Evolutionary conservation across 2,329 filamentous ascomycete species (phyloP).

Genomic region (Verticillium zaregamsianum): DNA sequence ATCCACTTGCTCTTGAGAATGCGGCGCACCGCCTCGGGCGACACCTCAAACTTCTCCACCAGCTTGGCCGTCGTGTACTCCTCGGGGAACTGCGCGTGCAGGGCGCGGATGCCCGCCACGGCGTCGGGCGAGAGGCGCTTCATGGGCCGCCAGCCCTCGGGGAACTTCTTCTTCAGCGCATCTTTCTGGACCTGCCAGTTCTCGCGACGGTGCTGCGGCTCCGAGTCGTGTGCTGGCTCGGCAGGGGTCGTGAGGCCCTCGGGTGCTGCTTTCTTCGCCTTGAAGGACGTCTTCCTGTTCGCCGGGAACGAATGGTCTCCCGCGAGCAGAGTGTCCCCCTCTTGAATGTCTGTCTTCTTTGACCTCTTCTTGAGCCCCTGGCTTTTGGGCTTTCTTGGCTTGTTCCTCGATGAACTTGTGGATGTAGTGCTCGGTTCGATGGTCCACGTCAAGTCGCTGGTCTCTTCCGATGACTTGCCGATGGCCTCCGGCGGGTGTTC

Average conservation of each 20-base stretch:
- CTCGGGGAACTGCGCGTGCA: conserved; percentile 73
- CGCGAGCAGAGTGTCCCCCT: not conserved
- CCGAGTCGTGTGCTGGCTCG: conserved; percentile 18
- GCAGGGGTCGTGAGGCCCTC: conserved; percentile 14
- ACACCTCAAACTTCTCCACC: conserved; percentile 77
- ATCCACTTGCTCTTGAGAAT: conserved; percentile 79
- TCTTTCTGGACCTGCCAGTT: conserved; percentile 74
- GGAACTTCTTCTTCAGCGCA: conserved; percentile 73
- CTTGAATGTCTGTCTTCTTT: conserved; percentile 10
- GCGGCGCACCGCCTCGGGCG: conserved; percentile 78
- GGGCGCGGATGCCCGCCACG: conserved; percentile 79
- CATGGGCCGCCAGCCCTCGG: conserved; percentile 73
- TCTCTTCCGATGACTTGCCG: not conserved
- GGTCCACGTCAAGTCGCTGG: not conserved
- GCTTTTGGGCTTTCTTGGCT: not conserved
- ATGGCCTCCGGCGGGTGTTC: not conserved
- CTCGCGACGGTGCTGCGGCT: conserved; percentile 29
- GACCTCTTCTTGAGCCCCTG: conserved; percentile 5
- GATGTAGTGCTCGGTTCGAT: not conserved
- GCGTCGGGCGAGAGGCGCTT: conserved; percentile 91
- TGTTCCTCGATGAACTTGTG: not conserved
- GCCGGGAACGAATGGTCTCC: not conserved
- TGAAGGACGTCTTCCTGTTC: conserved; percentile 4
- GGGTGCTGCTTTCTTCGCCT: conserved; percentile 1
- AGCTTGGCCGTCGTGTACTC: conserved; percentile 72